Evolutionary conservation across 2,329 filamentous ascomycete species (phyloP).

Genomic region (Aspergillus quadrilineatus): DNA sequence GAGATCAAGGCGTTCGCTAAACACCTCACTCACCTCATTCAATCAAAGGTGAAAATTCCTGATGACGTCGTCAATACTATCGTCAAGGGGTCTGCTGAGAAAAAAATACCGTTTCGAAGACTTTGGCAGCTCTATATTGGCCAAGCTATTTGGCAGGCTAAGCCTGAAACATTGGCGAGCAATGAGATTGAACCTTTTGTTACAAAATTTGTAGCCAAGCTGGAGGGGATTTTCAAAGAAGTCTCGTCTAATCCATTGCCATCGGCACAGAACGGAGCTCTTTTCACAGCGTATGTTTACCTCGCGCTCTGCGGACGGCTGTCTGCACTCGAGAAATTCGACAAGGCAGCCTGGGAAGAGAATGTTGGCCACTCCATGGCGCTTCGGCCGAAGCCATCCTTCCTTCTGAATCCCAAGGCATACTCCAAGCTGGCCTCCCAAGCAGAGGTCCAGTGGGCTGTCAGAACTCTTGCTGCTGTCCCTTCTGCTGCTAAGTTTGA

Average conservation of each 20-base stretch:
- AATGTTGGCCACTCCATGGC: slow-evolving; percentile 65
- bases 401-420: slow-evolving; percentile 78
- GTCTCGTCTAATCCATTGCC: slow-evolving; percentile 73
- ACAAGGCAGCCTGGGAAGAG: slow-evolving; percentile 50
- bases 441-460: slow-evolving; percentile 77
- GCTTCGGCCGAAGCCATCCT: slow-evolving; percentile 78
- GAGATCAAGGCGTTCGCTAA: slow-evolving; percentile 71
- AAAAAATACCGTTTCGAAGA: slow-evolving; percentile 73
- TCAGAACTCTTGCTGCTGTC: slow-evolving; percentile 66
- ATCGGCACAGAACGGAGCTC: slow-evolving; percentile 77
- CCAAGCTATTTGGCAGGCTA: slow-evolving; percentile 64
- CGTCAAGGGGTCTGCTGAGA: slow-evolving; percentile 79
- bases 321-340: slow-evolving; percentile 54
- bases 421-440: slow-evolving; percentile 75
- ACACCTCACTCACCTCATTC: slow-evolving; percentile 63
- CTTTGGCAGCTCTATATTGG: slow-evolving; percentile 77
- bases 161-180: slow-evolving; percentile 48
- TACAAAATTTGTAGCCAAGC: slow-evolving; percentile 52
- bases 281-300: slow-evolving; percentile 74
- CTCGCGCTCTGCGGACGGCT: slow-evolving; percentile 60
- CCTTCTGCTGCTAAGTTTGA: slow-evolving; percentile 56
- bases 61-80: slow-evolving; percentile 69
- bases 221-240: slow-evolving; percentile 70
- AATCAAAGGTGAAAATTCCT: slow-evolving; percentile 61
- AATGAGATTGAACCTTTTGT: slow-evolving; percentile 50